phyloP scores from a whole-genome alignment of 371 early-diverging fungal genomes.

The Lichtheimia ramosa region DNA sequence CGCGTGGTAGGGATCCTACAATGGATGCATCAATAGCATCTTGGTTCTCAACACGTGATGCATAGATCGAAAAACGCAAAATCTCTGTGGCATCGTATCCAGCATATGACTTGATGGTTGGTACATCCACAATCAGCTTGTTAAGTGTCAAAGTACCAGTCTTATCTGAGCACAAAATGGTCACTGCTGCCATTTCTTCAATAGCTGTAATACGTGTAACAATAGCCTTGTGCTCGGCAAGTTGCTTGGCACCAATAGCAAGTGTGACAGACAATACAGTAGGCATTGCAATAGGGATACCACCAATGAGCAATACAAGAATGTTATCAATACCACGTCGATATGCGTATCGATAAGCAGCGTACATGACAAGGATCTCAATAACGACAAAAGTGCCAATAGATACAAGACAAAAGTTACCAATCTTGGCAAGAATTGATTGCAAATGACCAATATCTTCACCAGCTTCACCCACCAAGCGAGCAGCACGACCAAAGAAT shows the following conservation, averaged over 20 bases:
- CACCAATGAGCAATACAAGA: constrained; percentile 77
- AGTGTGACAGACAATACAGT: constrained; percentile 92
- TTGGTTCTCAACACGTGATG: constrained; percentile 70
- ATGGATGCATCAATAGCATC: constrained; percentile 80
- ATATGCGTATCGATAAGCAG: constrained; percentile 70
- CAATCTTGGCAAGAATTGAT: constrained; percentile 85
- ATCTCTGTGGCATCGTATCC: constrained; percentile 55
- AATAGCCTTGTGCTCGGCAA: constrained; percentile 92
- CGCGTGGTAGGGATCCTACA: constrained; percentile 64
- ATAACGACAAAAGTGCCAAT: constrained; percentile 75
- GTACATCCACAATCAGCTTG: constrained; percentile 78
- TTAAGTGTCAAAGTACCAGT: constrained; percentile 96
- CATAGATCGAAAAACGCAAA: constrained; percentile 63
- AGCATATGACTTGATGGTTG: constrained; percentile 64
- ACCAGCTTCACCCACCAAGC: constrained; percentile 74
- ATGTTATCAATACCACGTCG: constrained; percentile 73
- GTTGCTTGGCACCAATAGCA: constrained; percentile 91
- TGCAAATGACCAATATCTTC: constrained; percentile 91
- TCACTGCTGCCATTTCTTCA: constrained; percentile 92
- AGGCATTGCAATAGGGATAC: constrained; percentile 81
- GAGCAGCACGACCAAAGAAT: constrained; percentile 89
- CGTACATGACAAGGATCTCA: constrained; percentile 82
- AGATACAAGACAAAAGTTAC: constrained; percentile 80
- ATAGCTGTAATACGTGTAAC: constrained; percentile 86
- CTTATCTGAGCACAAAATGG: constrained; percentile 95